Evolutionary conservation across 805 yeast species (phyloP).

Genomic region (Candida ponderosae): DNA sequence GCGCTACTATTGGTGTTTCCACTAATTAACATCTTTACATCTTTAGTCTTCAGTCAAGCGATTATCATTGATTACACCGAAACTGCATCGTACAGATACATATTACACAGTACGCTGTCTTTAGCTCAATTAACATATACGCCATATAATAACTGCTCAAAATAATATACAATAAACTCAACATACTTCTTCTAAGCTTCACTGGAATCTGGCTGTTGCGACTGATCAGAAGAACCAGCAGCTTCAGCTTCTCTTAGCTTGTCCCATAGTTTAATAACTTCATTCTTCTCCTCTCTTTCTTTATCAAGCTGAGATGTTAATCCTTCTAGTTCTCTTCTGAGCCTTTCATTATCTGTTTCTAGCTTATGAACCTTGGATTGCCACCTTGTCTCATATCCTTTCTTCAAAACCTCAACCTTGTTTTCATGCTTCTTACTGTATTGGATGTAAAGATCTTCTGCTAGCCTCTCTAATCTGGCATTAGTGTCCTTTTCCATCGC

Average conservation of each 20-base stretch:
- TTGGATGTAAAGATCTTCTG: conserved; percentile 64
- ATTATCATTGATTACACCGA: no score
- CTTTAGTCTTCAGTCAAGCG: no score
- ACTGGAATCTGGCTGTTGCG: no score
- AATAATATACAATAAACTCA: no score
- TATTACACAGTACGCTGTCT: no score
- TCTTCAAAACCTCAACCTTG: conserved; percentile 55
- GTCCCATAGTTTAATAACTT: conserved; percentile 46
- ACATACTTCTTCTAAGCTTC: no score
- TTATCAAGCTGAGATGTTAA: conserved; percentile 37
- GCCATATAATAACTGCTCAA: no score
- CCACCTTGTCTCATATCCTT: conserved; percentile 50
- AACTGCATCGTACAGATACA: no score
- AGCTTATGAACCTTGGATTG: conserved; percentile 34
- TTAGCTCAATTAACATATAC: no score
- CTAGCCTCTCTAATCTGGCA: conserved; percentile 49
- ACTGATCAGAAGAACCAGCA: neutral
- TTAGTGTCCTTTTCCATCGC: conserved; percentile 42
- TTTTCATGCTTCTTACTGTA: conserved; percentile 72
- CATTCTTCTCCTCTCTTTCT: conserved; percentile 52
- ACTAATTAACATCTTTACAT: no score
- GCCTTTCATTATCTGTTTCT: conserved; percentile 33
- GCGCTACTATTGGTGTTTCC: no score
- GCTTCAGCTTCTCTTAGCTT: conserved; percentile 11
- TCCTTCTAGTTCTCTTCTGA: conserved; percentile 45